Percentiles rank a stretch among this genome's conserved stretches.
phyloP scores from a whole-genome alignment of 257 asterid genomes.

The Scutellaria baicalensis region DNA sequence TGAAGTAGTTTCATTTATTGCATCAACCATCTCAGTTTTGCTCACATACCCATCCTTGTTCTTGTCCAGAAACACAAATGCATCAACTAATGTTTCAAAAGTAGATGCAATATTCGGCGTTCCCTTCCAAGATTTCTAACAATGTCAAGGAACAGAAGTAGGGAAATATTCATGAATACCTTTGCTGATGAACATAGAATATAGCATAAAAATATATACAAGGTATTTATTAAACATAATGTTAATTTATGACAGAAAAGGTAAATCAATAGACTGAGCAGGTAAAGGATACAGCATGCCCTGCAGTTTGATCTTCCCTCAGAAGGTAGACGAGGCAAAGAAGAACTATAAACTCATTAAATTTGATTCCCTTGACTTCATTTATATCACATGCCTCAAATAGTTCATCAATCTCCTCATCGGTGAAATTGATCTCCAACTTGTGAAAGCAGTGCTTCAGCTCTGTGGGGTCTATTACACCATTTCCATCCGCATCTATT shows the following conservation, averaged over 20 bases:
- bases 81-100: constrained; percentile 73
- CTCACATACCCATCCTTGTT: constrained; percentile 85
- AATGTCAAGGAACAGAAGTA: constrained; percentile 32
- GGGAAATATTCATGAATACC: not conserved
- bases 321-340: constrained; percentile 90
- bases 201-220: not conserved
- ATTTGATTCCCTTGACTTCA: constrained; percentile 61
- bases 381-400: constrained; percentile 80
- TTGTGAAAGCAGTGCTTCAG: constrained; percentile 64
- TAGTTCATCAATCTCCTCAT: constrained; percentile 75
- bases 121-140: constrained; percentile 55
- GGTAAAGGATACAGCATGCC: constrained; percentile 21
- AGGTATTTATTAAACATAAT: not conserved
- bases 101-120: constrained; percentile 70
- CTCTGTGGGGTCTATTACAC: constrained; percentile 76
- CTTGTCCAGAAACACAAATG: constrained; percentile 87
- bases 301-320: constrained; percentile 53
- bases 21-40: constrained; percentile 70
- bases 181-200: not conserved
- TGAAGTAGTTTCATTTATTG: constrained; percentile 61
- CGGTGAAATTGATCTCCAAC: constrained; percentile 58
- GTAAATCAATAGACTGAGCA: not conserved
- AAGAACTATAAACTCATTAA: constrained; percentile 86
- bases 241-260: not conserved
- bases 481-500: constrained; percentile 72